Percentiles rank a stretch among this genome's conserved stretches.
phyloP scores from a whole-genome alignment of 2,329 filamentous ascomycete genomes.

The Alternaria triticina region DNA sequence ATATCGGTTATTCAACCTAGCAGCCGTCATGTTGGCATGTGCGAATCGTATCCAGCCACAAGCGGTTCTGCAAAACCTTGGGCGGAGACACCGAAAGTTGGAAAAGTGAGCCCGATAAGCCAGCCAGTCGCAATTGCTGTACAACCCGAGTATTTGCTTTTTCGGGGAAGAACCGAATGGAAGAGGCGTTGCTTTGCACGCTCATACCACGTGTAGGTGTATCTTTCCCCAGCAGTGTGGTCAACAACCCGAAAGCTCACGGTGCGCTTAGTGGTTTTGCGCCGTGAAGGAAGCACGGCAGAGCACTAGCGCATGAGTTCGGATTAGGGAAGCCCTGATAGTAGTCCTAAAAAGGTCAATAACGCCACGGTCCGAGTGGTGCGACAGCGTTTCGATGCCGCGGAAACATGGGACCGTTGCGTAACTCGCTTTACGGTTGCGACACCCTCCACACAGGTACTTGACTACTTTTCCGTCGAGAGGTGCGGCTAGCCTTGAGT shows the following conservation, averaged over 20 bases:
- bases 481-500: conserved; percentile 13
- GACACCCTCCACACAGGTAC: conserved; percentile 27
- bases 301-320: conserved; percentile 11
- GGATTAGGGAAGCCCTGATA: conserved; percentile 18
- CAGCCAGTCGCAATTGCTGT: conserved; percentile 17
- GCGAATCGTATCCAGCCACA: conserved; percentile 11
- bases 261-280: conserved; percentile 5
- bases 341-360: conserved; percentile 28
- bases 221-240: conserved; percentile 23
- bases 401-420: conserved; percentile 31
- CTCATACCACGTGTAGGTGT: conserved; percentile 37
- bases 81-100: conserved; percentile 8
- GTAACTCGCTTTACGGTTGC: conserved; percentile 30
- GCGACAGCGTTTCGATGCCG: conserved; percentile 25
- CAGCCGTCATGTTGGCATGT: conserved; percentile 4
- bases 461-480: conserved; percentile 27
- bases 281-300: conserved; percentile 5
- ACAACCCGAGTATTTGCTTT: conserved; percentile 10
- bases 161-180: conserved; percentile 12
- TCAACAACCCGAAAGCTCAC: conserved; percentile 3
- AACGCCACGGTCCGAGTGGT: conserved; percentile 38
- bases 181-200: conserved; percentile 16
- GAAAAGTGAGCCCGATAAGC: conserved; percentile 12
- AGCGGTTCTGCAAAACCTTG: conserved; percentile 2
- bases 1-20: conserved; percentile 8